phyloP scores from a whole-genome alignment of 1,284 basidiomycete species.

The Cystobasidium sp. region DNA sequence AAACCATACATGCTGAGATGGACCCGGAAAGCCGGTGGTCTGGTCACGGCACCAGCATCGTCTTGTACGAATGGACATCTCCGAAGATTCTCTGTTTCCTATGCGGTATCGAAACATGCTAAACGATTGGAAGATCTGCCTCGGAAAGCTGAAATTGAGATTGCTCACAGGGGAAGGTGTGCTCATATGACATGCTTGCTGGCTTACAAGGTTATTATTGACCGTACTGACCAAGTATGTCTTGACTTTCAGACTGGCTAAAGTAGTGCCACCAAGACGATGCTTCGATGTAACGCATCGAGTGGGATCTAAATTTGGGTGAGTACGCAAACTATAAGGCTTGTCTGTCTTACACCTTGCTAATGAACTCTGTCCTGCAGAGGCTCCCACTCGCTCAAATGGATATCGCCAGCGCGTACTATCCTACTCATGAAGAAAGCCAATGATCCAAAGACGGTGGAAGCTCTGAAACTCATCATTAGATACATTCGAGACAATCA shows the following conservation, averaged over 20 bases:
- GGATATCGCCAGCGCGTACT: slow-evolving; percentile 55
- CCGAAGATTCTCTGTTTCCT: slow-evolving; percentile 19
- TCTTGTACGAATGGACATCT: not conserved
- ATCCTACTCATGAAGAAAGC: slow-evolving; percentile 56
- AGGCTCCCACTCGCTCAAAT: slow-evolving; percentile 55
- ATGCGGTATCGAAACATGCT: not conserved
- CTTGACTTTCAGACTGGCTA: slow-evolving; percentile 24
- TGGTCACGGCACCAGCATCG: not conserved
- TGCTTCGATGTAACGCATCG: slow-evolving; percentile 42
- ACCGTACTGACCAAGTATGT: not conserved
- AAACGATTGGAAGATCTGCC: slow-evolving; percentile 9
- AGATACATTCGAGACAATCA: slow-evolving; percentile 59
- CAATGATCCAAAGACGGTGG: slow-evolving; percentile 51
- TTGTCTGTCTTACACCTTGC: not conserved
- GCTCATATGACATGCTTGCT: not conserved
- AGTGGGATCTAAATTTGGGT: slow-evolving; percentile 46
- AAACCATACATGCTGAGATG: slow-evolving; percentile 14
- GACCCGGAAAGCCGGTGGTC: slow-evolving; percentile 10
- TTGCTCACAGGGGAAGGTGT: slow-evolving; percentile 44
- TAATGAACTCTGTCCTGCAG: slow-evolving; percentile 24
- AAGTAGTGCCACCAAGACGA: slow-evolving; percentile 38
- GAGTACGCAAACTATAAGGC: not conserved
- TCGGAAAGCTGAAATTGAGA: slow-evolving; percentile 44
- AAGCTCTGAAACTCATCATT: slow-evolving; percentile 52
- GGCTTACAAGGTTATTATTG: not conserved